These are phyloP conservation scores for Candida qinlingensis DNA, from an alignment of 805 yeast genomes.

Conservation along the genomic window DNA sequence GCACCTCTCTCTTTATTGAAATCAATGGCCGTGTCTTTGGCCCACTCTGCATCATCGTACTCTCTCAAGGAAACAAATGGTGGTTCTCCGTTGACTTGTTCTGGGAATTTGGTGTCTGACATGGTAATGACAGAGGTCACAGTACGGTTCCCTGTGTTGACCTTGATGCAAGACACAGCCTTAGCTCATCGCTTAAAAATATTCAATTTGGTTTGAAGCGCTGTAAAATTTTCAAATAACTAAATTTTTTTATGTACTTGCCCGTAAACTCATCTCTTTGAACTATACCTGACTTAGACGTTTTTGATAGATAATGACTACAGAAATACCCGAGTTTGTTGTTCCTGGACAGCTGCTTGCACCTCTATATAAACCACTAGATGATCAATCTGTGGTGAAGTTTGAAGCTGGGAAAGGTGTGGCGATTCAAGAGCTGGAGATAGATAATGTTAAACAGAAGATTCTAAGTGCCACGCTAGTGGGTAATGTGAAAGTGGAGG, in stretches of 20 bases:
- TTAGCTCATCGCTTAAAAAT: background rate
- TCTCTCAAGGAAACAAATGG: slow-evolving; percentile 40
- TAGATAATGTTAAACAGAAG: slow-evolving; percentile 33
- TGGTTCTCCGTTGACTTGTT: slow-evolving; percentile 39
- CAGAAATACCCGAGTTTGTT: slow-evolving; percentile 40
- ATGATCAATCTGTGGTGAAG: slow-evolving; percentile 18
- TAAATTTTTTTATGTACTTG: too few relatives aligned
- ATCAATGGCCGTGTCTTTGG: slow-evolving; percentile 45
- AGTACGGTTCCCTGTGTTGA: background rate
- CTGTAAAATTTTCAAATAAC: too few relatives aligned
- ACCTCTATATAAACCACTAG: slow-evolving; percentile 39
- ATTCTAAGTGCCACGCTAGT: slow-evolving; percentile 54
- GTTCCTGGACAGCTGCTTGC: slow-evolving; percentile 82
- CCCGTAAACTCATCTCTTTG: background rate
- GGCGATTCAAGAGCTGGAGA: slow-evolving; percentile 39
- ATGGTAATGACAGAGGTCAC: background rate
- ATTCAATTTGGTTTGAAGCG: too few relatives aligned
- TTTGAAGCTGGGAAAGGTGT: slow-evolving; percentile 67
- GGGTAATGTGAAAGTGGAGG: slow-evolving; percentile 44
- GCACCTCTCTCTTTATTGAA: slow-evolving; percentile 16
- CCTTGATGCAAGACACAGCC: background rate
- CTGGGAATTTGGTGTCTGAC: slow-evolving; percentile 32
- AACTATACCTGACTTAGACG: background rate
- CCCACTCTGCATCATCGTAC: slow-evolving; percentile 51
- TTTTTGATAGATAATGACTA: background rate